Evolutionary conservation across 2,329 filamentous ascomycete genomes (phyloP), one percentile per base, ranked within the genome.

Genomic region (Microascus cirrosus): DNA sequence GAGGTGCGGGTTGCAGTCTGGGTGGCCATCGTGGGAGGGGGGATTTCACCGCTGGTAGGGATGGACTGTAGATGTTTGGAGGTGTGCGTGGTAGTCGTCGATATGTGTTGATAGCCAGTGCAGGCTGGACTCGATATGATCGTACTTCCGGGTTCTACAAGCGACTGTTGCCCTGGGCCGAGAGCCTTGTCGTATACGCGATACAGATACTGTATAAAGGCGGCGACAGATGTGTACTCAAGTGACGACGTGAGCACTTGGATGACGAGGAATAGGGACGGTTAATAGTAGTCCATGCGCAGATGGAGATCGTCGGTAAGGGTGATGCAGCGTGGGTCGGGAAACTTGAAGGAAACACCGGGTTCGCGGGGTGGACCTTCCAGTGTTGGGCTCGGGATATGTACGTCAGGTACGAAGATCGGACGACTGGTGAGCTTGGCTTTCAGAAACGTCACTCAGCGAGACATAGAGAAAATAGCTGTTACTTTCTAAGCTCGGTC

Each of bases 11-110:
- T 77, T 60, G 90, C 84, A 56, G 78, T 45, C 13, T 15, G 76
- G 61, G 77, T 77, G 64, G 90, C 75, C 59, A 83, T 79, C 51
- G 89, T 85, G 22, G 91, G 78, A 1, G 88, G 45, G 5, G 48
- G 84, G 74, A 63, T 83, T 78, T 57, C n/a, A 80, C 39, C 39
- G 39, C 39, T 15, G 39, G 39, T 45, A n/a, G n/a, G n/a, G 39
- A 39, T 32, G 8, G 28, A 32, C 28, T 8, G 28, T n/a, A n/a
- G n/a, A n/a, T 32, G 28, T 32, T 4, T 32, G 8, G 4, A 32
- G 4, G 28, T 32, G 28, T 32, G 28, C 4, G 28, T 8, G 28
- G 28, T 32, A 32, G 28, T 32, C 82, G 28, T 32, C 82, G 70
- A 79, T 78, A 66, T 88, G 85, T 45, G 28, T 32, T 32, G 28